phyloP scores from a whole-genome alignment of 306 rosid genomes.

The Medicago ruthenica region DNA sequence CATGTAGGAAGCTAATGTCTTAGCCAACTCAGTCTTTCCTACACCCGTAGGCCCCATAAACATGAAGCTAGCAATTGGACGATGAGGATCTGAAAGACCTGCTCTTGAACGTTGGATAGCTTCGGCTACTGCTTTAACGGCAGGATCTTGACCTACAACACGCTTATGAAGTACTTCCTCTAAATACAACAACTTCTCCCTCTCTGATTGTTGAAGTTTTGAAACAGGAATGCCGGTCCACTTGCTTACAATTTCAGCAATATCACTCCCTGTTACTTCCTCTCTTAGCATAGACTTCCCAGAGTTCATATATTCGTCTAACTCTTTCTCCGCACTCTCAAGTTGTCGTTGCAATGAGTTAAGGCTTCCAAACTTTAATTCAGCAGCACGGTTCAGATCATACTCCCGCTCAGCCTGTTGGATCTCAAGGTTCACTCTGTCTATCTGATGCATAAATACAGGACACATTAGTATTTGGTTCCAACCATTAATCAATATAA shows the following conservation, averaged over 20 bases:
- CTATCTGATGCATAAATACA: conserved; percentile 63
- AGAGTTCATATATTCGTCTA: conserved; percentile 81
- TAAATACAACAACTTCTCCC: conserved; percentile 84
- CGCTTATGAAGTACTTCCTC: conserved; percentile 95
- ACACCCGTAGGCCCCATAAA: conserved; percentile 99
- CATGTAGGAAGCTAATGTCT: conserved; percentile 89
- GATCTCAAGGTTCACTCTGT: conserved; percentile 94
- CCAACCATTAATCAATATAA: conserved; percentile 7
- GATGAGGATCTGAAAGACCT: conserved; percentile 95
- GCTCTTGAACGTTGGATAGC: conserved; percentile 98
- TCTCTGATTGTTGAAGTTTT: conserved; percentile 92
- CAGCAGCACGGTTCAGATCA: conserved; percentile 97
- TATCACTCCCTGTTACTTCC: conserved; percentile 87
- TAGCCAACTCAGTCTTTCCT: conserved; percentile 96
- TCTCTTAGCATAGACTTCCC: conserved; percentile 98
- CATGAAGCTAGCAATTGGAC: conserved; percentile 99
- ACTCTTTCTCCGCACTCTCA: conserved; percentile 74
- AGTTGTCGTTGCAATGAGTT: conserved; percentile 94
- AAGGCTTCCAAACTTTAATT: conserved; percentile 88
- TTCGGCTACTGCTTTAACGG: conserved; percentile 88
- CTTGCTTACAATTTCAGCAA: conserved; percentile 97
- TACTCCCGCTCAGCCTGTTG: conserved; percentile 98
- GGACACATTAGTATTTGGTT: conserved; percentile 14
- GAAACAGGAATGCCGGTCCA: conserved; percentile 99
- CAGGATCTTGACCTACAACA: conserved; percentile 97